These are phyloP conservation scores for Wickerhamiella alocasiicola DNA, from an alignment of 805 yeast genomes.

Conservation along the genomic window DNA sequence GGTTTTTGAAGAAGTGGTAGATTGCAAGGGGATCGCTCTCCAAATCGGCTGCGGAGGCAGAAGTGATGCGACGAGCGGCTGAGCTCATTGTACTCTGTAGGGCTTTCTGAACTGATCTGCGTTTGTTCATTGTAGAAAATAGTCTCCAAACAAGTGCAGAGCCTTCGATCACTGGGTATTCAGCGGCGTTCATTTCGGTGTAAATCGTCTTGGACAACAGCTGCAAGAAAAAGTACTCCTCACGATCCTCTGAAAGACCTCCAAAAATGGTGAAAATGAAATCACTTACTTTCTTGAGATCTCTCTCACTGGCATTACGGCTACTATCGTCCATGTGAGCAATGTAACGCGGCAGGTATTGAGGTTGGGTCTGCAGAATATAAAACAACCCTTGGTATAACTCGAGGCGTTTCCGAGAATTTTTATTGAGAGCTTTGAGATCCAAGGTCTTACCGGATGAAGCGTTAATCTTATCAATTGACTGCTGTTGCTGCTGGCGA, in stretches of 20 bases:
- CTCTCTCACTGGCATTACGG: constrained; percentile 24
- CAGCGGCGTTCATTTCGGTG: constrained; percentile 8
- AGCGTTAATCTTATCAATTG: constrained; percentile 9
- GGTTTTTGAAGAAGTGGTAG: constrained; percentile 22
- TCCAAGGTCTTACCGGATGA: constrained; percentile 24
- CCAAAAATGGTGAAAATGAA: constrained; percentile 28
- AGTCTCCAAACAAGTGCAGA: constrained; percentile 35
- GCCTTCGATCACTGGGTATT: constrained; percentile 16
- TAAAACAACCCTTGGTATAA: constrained; percentile 68
- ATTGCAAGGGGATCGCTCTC: constrained; percentile 64
- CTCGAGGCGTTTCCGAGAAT: constrained; percentile 40
- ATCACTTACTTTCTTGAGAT: constrained; percentile 24
- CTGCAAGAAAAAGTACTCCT: constrained; percentile 54
- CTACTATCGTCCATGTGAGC: constrained; percentile 20
- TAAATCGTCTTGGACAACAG: constrained; percentile 31
- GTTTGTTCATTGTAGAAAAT: constrained; percentile 30
- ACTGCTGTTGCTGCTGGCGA: constrained; percentile 10
- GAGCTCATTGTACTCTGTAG: constrained; percentile 30
- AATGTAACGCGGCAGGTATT: constrained; percentile 48
- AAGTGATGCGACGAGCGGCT: constrained; percentile 24
- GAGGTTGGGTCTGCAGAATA: constrained; percentile 71
- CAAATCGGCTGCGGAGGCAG: constrained; percentile 38
- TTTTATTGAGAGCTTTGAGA: constrained; percentile 29
- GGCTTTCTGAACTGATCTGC: constrained; percentile 27
- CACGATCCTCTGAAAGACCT: constrained; percentile 40